These are phyloP conservation scores for Citrus australasica DNA, from an alignment of 345 rosid species.

Conservation along the genomic window DNA sequence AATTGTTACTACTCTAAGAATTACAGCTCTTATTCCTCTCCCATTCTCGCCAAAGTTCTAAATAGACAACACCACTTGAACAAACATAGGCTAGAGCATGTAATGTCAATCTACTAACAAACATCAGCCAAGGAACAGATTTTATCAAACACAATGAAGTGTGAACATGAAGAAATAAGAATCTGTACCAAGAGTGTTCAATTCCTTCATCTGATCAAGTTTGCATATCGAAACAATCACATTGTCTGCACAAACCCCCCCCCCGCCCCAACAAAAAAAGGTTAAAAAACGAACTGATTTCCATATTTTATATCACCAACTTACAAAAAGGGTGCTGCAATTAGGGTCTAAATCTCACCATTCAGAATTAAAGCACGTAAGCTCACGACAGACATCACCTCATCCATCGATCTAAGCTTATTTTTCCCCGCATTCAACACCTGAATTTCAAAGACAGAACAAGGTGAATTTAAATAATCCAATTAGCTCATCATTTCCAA, in stretches of 20 bases:
- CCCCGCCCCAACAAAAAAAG: not conserved
- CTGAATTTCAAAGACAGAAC: conserved; percentile 27
- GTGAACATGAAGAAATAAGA: conserved; percentile 7
- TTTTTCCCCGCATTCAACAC: conserved; percentile 95
- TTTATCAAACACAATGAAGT: not conserved
- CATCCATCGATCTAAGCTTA: conserved; percentile 77
- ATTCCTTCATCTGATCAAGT: conserved; percentile 64
- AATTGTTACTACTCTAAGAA: not conserved
- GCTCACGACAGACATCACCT: conserved; percentile 52
- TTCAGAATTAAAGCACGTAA: conserved; percentile 86
- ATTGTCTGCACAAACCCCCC: conserved; percentile 49
- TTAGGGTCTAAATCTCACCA: conserved; percentile 36
- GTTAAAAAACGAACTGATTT: not conserved
- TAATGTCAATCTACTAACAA: not conserved
- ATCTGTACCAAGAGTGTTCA: conserved; percentile 73
- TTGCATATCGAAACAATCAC: conserved; percentile 61
- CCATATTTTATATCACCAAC: not conserved
- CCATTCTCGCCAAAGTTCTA: not conserved
- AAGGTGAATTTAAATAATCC: not conserved
- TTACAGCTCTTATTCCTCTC: not conserved
- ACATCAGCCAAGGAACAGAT: not conserved
- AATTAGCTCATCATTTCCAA: not conserved
- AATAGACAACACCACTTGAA: not conserved
- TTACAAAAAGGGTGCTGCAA: not conserved
- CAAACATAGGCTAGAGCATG: not conserved